Base-by-base conservation (phyloP, 257 asterid genomes). In the Verbascum thapsus region DNA sequence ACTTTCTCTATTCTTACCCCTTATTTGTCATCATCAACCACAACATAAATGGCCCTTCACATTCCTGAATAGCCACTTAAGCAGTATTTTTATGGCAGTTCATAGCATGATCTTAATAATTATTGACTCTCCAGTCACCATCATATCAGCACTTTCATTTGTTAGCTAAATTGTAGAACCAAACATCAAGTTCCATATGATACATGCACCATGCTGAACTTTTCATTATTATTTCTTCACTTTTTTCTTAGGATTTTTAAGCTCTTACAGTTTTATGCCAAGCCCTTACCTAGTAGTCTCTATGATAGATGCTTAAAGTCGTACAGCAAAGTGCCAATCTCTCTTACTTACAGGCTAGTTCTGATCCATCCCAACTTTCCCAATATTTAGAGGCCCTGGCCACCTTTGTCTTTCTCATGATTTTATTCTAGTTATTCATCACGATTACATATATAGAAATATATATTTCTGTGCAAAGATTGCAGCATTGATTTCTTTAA, bases 81-180 rank as follows among this genome's bases (percentile, higher is more conserved):
- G 13, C 43, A 19, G 43, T 66, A 40, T n/a, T 10, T 51, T 66
- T 35, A 66, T 61, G 54, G 54, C 43, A 52, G 44, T 40, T 66
- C 8, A 40, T 10, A 58, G 57, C 67, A 61, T 66, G 64, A 53
- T 47, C 45, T 48, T 30, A 48, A 18, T 58, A 26, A 70, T 19
- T 53, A 54, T 47, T 60, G 63, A 67, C 53, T 54, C 57, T 73
- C 50, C 60, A 58, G 54, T 47, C 66, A 70, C 48, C 66, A 42
- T 30, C 58, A 39, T 19, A 47, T 23, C 41, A 48, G 12, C n/a
- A 55, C n/a, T n/a, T n/a, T n/a, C n/a, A n/a, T n/a, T n/a, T 48
- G 58, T 39, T 49, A 55, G 65, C 48, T 35, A 59, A 20, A 69
- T 49, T 35, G 63, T 58, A 63, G 58, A 67, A 61, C 60, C 49